Evolutionary conservation across 2,329 filamentous ascomycete species (phyloP).

Genomic region (Fusarium udum): DNA sequence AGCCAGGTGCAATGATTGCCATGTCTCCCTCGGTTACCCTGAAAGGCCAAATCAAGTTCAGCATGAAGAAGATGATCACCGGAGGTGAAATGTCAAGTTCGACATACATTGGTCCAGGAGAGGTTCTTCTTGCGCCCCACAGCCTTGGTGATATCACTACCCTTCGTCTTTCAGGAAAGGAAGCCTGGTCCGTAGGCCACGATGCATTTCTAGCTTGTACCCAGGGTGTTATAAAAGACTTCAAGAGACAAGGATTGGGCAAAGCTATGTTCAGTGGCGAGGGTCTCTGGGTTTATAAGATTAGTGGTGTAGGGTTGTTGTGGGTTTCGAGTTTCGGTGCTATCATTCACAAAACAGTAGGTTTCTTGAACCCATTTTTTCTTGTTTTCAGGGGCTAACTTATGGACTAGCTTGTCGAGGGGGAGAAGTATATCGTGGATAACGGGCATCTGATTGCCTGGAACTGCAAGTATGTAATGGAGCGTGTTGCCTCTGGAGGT

Average conservation of each 20-base stretch:
- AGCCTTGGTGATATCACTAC: conserved; percentile 87
- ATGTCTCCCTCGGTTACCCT: conserved; percentile 92
- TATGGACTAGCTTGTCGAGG: conserved; percentile 60
- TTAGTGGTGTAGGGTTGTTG: conserved; percentile 80
- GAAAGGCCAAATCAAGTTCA: conserved; percentile 84
- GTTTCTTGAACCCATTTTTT: conserved; percentile 46
- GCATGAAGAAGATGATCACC: conserved; percentile 87
- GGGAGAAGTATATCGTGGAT: conserved; percentile 91
- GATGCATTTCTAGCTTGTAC: conserved; percentile 89
- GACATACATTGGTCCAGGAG: conserved; percentile 87
- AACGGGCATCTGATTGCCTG: conserved; percentile 95
- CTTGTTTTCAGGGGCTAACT: conserved; percentile 6
- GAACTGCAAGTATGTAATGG: conserved; percentile 94
- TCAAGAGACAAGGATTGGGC: conserved; percentile 83
- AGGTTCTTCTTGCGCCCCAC: conserved; percentile 83
- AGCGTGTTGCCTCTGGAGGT: conserved; percentile 89
- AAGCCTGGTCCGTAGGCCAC: conserved; percentile 85
- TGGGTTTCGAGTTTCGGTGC: conserved; percentile 96
- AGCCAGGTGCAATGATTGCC: conserved; percentile 90
- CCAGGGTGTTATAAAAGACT: conserved; percentile 86
- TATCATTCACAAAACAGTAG: conserved; percentile 91
- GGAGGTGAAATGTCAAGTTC: conserved; percentile 83
- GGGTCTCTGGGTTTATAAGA: conserved; percentile 89
- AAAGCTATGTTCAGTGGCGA: conserved; percentile 97
- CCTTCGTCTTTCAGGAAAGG: conserved; percentile 75